phyloP scores from a whole-genome alignment of 176 grass and related monocot genomes.

The Areca catechu region DNA sequence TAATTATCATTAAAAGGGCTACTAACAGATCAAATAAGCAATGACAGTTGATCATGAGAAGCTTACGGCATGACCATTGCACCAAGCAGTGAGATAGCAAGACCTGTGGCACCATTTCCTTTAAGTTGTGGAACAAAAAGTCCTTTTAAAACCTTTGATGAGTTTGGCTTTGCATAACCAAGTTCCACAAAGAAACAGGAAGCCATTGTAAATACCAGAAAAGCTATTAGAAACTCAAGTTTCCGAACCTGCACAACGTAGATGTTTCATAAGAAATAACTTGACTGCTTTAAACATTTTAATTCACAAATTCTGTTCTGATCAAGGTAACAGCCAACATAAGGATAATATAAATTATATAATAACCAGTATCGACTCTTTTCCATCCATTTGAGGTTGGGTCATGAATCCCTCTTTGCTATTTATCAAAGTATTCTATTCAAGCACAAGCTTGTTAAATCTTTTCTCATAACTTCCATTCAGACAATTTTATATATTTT shows the following conservation, averaged over 20 bases:
- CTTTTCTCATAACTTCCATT: too few species aligned
- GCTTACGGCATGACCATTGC: conserved; percentile 99
- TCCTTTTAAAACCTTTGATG: conserved; percentile 82
- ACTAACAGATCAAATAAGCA: background rate
- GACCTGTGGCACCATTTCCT: conserved; percentile 87
- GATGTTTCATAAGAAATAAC: background rate
- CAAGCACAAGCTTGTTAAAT: too few species aligned
- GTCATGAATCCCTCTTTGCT: too few species aligned
- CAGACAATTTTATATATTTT: too few species aligned
- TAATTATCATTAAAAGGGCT: background rate
- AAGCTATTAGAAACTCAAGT: conserved; percentile 82
- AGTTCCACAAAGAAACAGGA: conserved; percentile 85
- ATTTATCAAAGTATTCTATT: too few species aligned
- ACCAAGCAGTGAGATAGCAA: conserved; percentile 91
- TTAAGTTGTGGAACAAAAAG: conserved; percentile 96
- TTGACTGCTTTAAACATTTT: background rate
- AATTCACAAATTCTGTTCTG: too few species aligned
- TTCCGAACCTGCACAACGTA: conserved; percentile 68
- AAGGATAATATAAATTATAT: too few species aligned
- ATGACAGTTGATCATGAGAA: background rate
- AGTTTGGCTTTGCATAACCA: conserved; percentile 67
- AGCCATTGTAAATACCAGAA: conserved; percentile 82
- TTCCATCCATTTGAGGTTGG: too few species aligned
- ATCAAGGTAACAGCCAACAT: too few species aligned
- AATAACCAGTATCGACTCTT: too few species aligned